Conservation (phyloP, 768 basidiomycete genomes). For the Collybiopsis luxurians region DNA sequence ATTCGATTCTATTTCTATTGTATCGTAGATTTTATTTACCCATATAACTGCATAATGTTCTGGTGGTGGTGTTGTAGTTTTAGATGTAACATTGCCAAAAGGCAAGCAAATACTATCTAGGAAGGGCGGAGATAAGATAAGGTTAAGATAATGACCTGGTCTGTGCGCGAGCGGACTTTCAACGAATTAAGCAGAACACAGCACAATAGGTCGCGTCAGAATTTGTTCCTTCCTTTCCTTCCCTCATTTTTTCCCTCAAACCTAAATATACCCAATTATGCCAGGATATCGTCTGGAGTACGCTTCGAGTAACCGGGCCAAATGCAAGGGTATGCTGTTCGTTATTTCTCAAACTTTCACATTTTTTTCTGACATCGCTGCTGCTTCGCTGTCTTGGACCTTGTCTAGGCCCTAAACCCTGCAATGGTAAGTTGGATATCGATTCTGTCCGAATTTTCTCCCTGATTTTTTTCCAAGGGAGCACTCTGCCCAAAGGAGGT, state of each 20-base stretch:
- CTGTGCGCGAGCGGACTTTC: constrained; percentile 49
- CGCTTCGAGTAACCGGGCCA: constrained; percentile 60
- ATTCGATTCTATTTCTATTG: too few species aligned
- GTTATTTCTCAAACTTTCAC: neutral
- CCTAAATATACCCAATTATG: constrained; percentile 30
- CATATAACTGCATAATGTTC: neutral
- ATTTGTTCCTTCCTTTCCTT: constrained; percentile 22
- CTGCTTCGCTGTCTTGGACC: constrained; percentile 13
- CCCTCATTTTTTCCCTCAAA: constrained; percentile 9
- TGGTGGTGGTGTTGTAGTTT: neutral
- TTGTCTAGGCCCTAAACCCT: constrained; percentile 71
- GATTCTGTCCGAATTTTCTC: neutral
- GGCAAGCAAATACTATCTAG: too few species aligned
- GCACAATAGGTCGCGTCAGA: constrained; percentile 29
- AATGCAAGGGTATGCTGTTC: constrained; percentile 68
- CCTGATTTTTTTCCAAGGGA: constrained; percentile 41
- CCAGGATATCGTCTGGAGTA: constrained; percentile 80
- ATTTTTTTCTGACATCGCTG: neutral
- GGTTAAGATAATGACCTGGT: constrained; percentile 26
- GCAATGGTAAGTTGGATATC: constrained; percentile 45
- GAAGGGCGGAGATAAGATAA: neutral
- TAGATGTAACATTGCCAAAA: neutral
- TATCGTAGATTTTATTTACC: too few species aligned
- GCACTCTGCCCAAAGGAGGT: constrained; percentile 65
- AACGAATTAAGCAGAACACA: constrained; percentile 30